These are phyloP conservation scores for Pythium utonaiense DNA, from an alignment of 352 stramenopile genomes.

Conservation along the genomic window DNA sequence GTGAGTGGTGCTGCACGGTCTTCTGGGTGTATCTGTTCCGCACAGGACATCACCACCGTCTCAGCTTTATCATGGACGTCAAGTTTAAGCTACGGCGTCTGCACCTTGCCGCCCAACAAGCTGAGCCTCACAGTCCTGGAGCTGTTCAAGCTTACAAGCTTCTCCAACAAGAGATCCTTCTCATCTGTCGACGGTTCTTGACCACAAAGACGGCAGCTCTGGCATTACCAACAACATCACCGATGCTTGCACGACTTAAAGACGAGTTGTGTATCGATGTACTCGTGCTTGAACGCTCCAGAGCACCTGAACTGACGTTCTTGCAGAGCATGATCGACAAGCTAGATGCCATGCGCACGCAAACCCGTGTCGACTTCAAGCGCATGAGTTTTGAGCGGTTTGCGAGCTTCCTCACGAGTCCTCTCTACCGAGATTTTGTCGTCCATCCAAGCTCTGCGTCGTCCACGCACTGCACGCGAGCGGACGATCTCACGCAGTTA, in stretches of 20 bases:
- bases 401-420: slow-evolving; percentile 39
- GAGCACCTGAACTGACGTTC: not conserved
- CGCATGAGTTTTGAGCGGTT: slow-evolving; percentile 43
- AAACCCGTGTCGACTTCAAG: slow-evolving; percentile 46
- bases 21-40: slow-evolving; percentile 74
- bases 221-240: slow-evolving; percentile 20
- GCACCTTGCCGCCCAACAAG: slow-evolving; percentile 13
- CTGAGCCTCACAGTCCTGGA: not conserved
- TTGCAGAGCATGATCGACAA: slow-evolving; percentile 26
- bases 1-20: slow-evolving; percentile 66
- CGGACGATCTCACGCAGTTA: slow-evolving; percentile 35
- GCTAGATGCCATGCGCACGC: slow-evolving; percentile 31
- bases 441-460: slow-evolving; percentile 14
- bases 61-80: slow-evolving; percentile 62
- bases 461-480: slow-evolving; percentile 12
- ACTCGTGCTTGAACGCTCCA: not conserved
- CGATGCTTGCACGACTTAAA: slow-evolving; percentile 22
- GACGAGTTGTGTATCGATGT: slow-evolving; percentile 28
- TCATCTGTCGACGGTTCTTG: slow-evolving; percentile 31
- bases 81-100: slow-evolving; percentile 46
- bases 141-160: slow-evolving; percentile 3
- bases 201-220: slow-evolving; percentile 15
- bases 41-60: slow-evolving; percentile 39
- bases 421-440: slow-evolving; percentile 51
- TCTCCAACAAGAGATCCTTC: slow-evolving; percentile 18